Evolutionary conservation across 148 eudicot genomes (phyloP), one percentile per base, ranked within the genome.

Genomic region (Salicornia ramosissima): DNA sequence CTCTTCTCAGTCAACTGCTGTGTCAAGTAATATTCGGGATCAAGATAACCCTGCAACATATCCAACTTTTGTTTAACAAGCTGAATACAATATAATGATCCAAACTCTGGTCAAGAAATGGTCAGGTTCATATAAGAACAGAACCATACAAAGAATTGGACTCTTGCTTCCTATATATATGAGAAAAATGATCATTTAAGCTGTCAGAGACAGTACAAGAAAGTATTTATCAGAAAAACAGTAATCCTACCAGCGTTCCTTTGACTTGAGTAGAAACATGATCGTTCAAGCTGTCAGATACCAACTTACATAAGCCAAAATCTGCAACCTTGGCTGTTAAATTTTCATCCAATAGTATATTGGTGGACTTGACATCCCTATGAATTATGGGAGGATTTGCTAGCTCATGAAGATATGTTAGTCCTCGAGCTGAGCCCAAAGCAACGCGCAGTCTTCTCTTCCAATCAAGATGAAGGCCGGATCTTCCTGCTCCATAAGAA

Each of bases 231-330:
- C 21, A 46, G 36, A 24, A 65, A 65, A 47, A 3, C 40, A 8
- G n/a, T 28, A 42, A 65, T 39, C 84, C 72, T 70, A 90, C 98
- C 87, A 94, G 59, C 12, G 98, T 94, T 74, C 98, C 98, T 78
- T 94, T 94, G 40, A 94, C 96, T 79, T 90, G 97, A 75, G 98
- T 94, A n/a, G 98, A 90, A 42, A 94, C 86, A 65, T 94, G 96
- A 51, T 83, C 91, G 64, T 83, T 92, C 12, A 69, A 65, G 29
- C 71, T 66, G 65, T 94, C 98, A 7, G 90, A 82, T 22, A 90
- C 88, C 67, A 87, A 78, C 84, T 94, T 94, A 54, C 92, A 94
- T 77, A 94, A 69, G 52, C 98, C 98, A 64, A 94, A 94, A 74
- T 94, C 97, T 29, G 97, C 86, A 74, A 93, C 96, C 77, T 93